Conservation (phyloP, 148 eudicot species). For the Suaeda aralocaspica region DNA sequence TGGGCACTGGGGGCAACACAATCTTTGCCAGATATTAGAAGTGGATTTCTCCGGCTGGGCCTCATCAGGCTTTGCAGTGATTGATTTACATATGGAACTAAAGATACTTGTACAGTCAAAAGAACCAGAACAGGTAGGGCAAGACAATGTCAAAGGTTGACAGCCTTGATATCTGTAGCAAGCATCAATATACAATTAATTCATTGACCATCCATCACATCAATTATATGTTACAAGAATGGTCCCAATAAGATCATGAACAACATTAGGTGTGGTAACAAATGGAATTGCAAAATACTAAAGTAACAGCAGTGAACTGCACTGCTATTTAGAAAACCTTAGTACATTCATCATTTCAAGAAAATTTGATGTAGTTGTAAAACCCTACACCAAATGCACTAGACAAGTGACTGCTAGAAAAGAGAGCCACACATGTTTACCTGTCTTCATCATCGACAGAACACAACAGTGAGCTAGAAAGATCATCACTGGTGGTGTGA, state of each 20-base stretch:
- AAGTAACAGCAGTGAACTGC: neutral
- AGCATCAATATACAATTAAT: constrained; percentile 13
- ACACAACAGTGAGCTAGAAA: constrained; percentile 50
- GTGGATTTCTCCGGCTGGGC: constrained; percentile 34
- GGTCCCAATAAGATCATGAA: neutral
- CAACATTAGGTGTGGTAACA: neutral
- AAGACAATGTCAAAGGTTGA: constrained; percentile 65
- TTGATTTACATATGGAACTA: constrained; percentile 51
- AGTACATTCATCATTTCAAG: too few relatives aligned
- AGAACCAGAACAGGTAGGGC: constrained; percentile 75
- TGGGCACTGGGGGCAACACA: constrained; percentile 82
- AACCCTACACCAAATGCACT: neutral
- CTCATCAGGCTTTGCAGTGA: constrained; percentile 37
- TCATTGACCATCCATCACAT: neutral
- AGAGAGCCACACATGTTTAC: constrained; percentile 28
- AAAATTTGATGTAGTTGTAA: too few relatives aligned
- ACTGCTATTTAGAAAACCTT: neutral
- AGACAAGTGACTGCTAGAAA: too few relatives aligned
- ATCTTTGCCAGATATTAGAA: constrained; percentile 51
- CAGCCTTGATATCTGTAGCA: constrained; percentile 81
- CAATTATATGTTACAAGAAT: neutral
- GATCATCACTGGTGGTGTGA: constrained; percentile 44
- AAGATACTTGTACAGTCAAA: constrained; percentile 72
- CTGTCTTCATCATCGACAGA: constrained; percentile 79
- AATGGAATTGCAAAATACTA: neutral